phyloP scores from a whole-genome alignment of 306 rosid species.

The Urtica urens region DNA sequence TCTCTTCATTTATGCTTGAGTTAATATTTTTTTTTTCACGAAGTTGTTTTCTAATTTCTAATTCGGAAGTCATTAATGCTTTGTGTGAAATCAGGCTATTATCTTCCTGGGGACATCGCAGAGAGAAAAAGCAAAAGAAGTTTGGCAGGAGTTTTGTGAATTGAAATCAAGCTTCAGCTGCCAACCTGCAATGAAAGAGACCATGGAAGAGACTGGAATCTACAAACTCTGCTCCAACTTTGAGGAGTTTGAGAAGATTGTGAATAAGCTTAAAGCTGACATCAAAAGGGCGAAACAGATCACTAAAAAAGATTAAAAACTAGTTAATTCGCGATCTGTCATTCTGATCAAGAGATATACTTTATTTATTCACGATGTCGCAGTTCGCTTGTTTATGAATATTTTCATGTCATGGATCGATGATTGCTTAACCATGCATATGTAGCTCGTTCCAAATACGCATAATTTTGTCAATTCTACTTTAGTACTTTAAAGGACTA shows the following conservation, averaged over 20 bases:
- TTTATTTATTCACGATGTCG: too few species aligned
- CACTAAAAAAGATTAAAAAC: neutral
- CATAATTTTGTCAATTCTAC: too few species aligned
- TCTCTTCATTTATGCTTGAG: too few species aligned
- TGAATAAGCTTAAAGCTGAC: neutral
- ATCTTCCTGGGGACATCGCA: neutral
- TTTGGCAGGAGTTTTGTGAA: neutral
- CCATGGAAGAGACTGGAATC: slow-evolving; percentile 3
- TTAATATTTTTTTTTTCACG: too few species aligned
- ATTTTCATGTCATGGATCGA: too few species aligned
- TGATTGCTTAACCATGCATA: too few species aligned
- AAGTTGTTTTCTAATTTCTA: too few species aligned
- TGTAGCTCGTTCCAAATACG: too few species aligned
- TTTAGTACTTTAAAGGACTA: too few species aligned
- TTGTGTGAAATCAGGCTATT: slow-evolving; percentile 4
- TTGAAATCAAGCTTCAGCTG: neutral
- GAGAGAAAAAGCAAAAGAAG: neutral
- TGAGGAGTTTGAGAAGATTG: slow-evolving; percentile 4
- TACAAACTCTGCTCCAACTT: neutral
- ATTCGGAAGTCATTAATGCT: neutral
- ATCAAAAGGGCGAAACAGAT: neutral
- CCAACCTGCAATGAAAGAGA: neutral
- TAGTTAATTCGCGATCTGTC: too few species aligned
- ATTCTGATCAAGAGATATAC: too few species aligned
- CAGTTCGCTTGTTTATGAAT: too few species aligned